Base-by-base conservation (phyloP, 805 yeast species). In the Teunomyces tritomae region DNA sequence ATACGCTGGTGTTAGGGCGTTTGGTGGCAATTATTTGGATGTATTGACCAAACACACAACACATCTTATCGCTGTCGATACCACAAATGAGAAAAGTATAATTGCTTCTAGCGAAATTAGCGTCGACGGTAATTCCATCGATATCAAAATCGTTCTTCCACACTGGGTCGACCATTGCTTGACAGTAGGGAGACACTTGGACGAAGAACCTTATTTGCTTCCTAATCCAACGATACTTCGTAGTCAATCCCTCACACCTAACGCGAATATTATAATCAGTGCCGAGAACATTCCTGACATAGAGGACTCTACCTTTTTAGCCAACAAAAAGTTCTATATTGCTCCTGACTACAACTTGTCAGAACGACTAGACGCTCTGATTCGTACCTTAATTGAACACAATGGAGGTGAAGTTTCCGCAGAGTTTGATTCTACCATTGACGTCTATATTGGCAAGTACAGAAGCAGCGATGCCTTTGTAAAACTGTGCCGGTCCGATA, bases 81-180 rank as follows among this genome's bases (percentile, higher is more conserved):
- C 67, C 30, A 63, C 78, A 3, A 79, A 81, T 46, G 87, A 82
- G 45, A 82, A 82, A 49, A 78, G 84, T 41, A 73, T 81, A 33
- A 71, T 79, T 24, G 89, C 87, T 0, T 69, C 73, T 2, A 66
- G 76, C 41, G 64, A 64, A 10, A 52, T 60, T 8, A 46, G 43
- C 26, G 51, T 26, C 9, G 43, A 47, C 32, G 47, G 50, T 11
- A 32, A 32, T 6, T 62, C 62, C 4, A 63, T 71, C 32, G 62
- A 71, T 30, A 83, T 86, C 30, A 73, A 77, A 43, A 75, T 84
- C 11, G 94, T 91, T 3, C 70, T 77, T 3, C 95, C 96, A 0
- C 79, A 82, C 16, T 92, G 96, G 97, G 65, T 91, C 10, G 83
- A 84, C 44, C 86, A 80, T 49, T 85, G 91, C 58, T 70, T 87